Evolutionary conservation across 306 rosid species (phyloP), one percentile per base, ranked within the genome.

Genomic region (Vigna angularis): DNA sequence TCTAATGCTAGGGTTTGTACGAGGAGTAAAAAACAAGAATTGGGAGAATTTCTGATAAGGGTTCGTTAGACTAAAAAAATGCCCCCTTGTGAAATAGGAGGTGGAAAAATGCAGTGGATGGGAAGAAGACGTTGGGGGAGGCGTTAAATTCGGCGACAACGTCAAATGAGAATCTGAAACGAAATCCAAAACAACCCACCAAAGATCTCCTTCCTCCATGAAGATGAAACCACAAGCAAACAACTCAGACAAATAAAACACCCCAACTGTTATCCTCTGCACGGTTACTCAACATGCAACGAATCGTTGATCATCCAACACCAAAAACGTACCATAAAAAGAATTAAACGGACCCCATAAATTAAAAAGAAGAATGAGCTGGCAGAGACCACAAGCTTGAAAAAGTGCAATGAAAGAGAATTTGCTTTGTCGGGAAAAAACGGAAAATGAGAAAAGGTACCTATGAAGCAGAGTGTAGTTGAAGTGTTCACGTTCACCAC

Each of bases 71-170:
- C 24, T 22, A 22, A 22, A 22, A 22, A 1, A 22, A 1, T 1
- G 1, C 24, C 24, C 1, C 24, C 24, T 22, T 22, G 1, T 24
- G 26, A 24, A 24, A 24, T 24, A 24, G 93, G 16, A 89, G 30
- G 61, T 84, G 44, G 5, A 89, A 50, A 36, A 88, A 77, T 59
- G 94, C 85, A 0, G 92, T 83, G 4, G 96, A 85, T n/a, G 91
- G 91, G 72, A 3, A 90, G 88, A 89, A 93, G 7, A 93, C 2
- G 63, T 82, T 89, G 0, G 80, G 69, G 2, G 89, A 72, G 13
- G 87, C n/a, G 38, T 53, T 17, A 66, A 90, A 83, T 79, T 89
- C 93, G 1, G 4, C 7, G 5, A 94, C 96, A 9, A 90, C 87
- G 14, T 93, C 90, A 68, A 90, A 84, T 15, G 91, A 1, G 26